Evolutionary conservation across 768 basidiomycete genomes (phyloP), one percentile per base, ranked within the genome.

Genomic region (Pleurotus eryngii): DNA sequence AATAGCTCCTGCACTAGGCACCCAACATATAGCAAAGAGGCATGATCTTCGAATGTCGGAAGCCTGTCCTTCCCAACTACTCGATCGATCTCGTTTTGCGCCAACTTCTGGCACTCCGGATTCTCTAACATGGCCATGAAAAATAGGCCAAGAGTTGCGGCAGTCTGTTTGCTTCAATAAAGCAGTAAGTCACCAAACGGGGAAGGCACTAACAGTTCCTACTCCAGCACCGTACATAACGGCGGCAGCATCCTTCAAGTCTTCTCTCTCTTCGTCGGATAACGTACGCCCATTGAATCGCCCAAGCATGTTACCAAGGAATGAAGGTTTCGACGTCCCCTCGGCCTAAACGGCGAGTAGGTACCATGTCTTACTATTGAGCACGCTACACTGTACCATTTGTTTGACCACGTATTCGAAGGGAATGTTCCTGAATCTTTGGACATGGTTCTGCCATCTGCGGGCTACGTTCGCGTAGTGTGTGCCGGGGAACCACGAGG

Each of bases 1-100:
- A 38, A 35, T 20, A 57, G 46, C 55, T 72, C 70, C 46, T 67
- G 61, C 11, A 68, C 24, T 14, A 71, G 53, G 17, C 63, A 61
- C 18, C 68, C 63, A 46, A 65, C 53, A 54, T 67, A 69, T 1
- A 67, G 63, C 17, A 69, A 57, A 12, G 46, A 38, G 8, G 56
- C 43, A 27, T 40, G 43, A 40, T 68, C 69, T 11, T 62, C 57
- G 22, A 65, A 60, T 5, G 59, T 61, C 0, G 68, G 65, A 11
- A 71, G 55, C 15, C 72, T 59, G 15, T 64, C 61, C 12, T 35
- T 57, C 5, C 70, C 70, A 17, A 72, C 56, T 38, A 70, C 62
- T 1, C 55, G 35, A 49, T 72, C 69, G 14, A 73, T 60, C 54
- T 72, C 69, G 20, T 50, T 62, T 54, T 66, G 67, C 3, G 66